phyloP scores from a whole-genome alignment of 805 yeast species.

The Myxozyma vanderwaltii region DNA sequence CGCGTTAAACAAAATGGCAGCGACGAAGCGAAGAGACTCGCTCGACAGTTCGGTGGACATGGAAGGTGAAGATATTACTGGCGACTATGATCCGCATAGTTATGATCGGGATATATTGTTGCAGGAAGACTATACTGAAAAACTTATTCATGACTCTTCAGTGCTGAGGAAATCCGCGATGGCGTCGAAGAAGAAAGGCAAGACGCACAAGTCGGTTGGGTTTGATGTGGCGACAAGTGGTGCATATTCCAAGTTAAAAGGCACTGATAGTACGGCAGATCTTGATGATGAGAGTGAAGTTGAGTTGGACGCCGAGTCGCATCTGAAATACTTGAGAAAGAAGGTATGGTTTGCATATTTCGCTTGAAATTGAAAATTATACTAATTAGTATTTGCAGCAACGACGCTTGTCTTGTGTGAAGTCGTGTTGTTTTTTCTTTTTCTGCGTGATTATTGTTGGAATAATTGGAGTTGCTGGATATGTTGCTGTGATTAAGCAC shows the following conservation, averaged over 20 bases:
- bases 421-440: constrained; percentile 17
- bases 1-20: neutral
- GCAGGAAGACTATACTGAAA: constrained; percentile 24
- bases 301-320: constrained; percentile 33
- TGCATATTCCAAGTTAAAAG: constrained; percentile 10
- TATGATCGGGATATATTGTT: constrained; percentile 18
- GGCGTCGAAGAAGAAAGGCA: constrained; percentile 9
- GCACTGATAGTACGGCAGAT: neutral
- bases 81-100: constrained; percentile 21
- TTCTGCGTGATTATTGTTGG: constrained; percentile 5
- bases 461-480: constrained; percentile 26
- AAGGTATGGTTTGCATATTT: constrained; percentile 11
- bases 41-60: constrained; percentile 17
- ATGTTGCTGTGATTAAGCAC: constrained; percentile 22
- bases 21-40: constrained; percentile 13
- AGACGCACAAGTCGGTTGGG: constrained; percentile 12
- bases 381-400: constrained; percentile 4
- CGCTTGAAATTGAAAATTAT: neutral
- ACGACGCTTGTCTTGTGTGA: constrained; percentile 20
- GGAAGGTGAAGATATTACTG: constrained; percentile 33
- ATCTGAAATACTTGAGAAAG: constrained; percentile 22
- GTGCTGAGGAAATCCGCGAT: constrained; percentile 14
- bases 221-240: constrained; percentile 12
- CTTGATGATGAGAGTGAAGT: constrained; percentile 20
- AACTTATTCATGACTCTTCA: constrained; percentile 18